Conservation (phyloP, 257 asterid genomes). For the Capsicum baccatum region DNA sequence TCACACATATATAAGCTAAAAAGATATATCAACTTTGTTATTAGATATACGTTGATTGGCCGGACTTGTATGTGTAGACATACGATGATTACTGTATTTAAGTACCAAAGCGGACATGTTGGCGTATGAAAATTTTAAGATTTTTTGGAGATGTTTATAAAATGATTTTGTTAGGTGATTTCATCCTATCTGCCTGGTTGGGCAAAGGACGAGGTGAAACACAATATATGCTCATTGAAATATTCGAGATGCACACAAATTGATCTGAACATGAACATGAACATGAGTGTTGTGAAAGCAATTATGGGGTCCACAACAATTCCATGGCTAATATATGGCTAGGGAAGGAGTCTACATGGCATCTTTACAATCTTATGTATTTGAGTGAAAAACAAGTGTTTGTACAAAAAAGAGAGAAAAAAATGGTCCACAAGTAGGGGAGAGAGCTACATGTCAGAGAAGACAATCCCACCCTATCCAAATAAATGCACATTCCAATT, state of each 20-base stretch:
- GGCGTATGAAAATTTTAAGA: too few species aligned
- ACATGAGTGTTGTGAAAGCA: neutral
- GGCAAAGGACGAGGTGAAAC: neutral
- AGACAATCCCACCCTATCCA: slow-evolving; percentile 74
- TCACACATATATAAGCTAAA: neutral
- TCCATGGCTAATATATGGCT: slow-evolving; percentile 49
- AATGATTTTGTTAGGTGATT: neutral
- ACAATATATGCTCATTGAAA: neutral
- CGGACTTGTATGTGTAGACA: neutral
- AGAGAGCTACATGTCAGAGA: slow-evolving; percentile 45
- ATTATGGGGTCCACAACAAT: slow-evolving; percentile 24
- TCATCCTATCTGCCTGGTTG: neutral
- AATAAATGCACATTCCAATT: slow-evolving; percentile 35
- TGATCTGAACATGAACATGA: neutral
- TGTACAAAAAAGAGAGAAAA: slow-evolving; percentile 23
- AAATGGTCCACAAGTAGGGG: slow-evolving; percentile 56
- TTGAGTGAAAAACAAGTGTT: slow-evolving; percentile 33
- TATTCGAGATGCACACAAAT: neutral
- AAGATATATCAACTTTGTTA: neutral
- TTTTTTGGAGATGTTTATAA: too few species aligned
- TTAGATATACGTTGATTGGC: neutral
- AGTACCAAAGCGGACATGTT: neutral
- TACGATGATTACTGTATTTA: too few species aligned
- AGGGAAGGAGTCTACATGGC: slow-evolving; percentile 41
- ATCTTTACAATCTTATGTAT: slow-evolving; percentile 46